Base-by-base conservation (phyloP, 371 early-diverging fungal species). In the Apophysomyces trapeziformis region DNA sequence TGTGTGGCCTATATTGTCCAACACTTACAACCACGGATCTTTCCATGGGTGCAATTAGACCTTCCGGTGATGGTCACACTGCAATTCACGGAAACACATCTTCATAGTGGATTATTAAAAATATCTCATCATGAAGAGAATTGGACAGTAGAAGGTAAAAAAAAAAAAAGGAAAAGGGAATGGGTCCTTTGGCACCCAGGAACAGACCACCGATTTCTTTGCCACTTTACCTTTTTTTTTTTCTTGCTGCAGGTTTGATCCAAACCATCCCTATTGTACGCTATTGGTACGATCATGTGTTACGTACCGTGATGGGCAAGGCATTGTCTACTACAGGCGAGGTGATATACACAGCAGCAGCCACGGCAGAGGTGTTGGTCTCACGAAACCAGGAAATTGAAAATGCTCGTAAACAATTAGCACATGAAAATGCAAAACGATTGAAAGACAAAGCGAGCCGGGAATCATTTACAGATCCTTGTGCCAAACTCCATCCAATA, bases 241-340 rank as follows among this genome's bases (percentile, higher is more conserved):
- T 63, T 37, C 1, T 57, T 43, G 14, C 26, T 47, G 35, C 60
- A 82, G 82, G 86, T 35, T 72, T 87, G 58, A 72, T 88, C 11
- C 77, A 83, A 58, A 77, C 85, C 37, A 71, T 86, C 58, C 89
- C 89, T 12, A 64, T 84, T 32, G 57, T 87, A 16, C 79, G 78
- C 5, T 82, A 76, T 73, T 88, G 89, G 89, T 87, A 88, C 67
- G 85, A 88, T 63, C 76, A 79, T 57, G 76, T 88, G 16, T 74
- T 85, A 11, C 75, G 87, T 60, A 76, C 79, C 16, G 80, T 79
- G 60, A 43, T 83, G 41, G 89, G 87, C 1, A 63, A 75, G 39
- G 57, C 87, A 2, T 41, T 88, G 61, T 75, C 82, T n/a, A 69
- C 76, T 0, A 77, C 84, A 2, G 89, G 89, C 16, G 80, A 80